Conservation (phyloP, 2,329 filamentous ascomycete species). For the Pseudocercospora pini-densiflorae region DNA sequence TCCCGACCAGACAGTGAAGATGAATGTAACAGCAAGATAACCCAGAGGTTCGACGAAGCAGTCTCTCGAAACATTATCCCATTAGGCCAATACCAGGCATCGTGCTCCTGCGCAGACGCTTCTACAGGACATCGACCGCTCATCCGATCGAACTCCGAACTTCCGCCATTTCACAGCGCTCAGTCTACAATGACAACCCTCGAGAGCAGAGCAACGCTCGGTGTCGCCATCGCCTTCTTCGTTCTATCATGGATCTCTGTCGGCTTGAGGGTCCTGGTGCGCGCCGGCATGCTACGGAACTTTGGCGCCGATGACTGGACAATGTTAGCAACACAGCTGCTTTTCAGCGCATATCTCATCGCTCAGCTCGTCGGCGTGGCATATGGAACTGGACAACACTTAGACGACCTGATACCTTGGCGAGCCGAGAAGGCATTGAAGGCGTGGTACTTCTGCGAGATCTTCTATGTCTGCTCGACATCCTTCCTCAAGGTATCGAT, state of each 20-base stretch:
- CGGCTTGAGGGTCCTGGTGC: slow-evolving; percentile 44
- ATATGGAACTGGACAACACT: slow-evolving; percentile 47
- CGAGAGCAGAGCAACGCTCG: slow-evolving; percentile 23
- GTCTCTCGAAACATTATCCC: background rate
- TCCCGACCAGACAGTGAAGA: background rate
- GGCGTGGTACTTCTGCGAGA: slow-evolving; percentile 62
- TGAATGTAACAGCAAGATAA: background rate
- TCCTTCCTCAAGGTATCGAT: slow-evolving; percentile 58
- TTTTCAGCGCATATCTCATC: slow-evolving; percentile 47
- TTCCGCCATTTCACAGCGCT: background rate
- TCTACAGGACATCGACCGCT: background rate
- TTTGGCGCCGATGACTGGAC: slow-evolving; percentile 49
- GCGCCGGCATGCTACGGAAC: slow-evolving; percentile 42
- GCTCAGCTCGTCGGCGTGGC: slow-evolving; percentile 46
- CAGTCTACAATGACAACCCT: slow-evolving; percentile 13
- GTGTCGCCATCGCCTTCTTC: slow-evolving; percentile 42
- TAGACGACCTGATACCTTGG: slow-evolving; percentile 37
- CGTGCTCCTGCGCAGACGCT: background rate
- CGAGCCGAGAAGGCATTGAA: slow-evolving; percentile 34
- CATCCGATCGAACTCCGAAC: background rate
- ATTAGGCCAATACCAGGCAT: background rate
- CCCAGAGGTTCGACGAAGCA: background rate
- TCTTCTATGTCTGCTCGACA: slow-evolving; percentile 57
- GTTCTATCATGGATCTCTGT: slow-evolving; percentile 45
- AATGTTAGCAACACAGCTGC: slow-evolving; percentile 44